Conservation (phyloP, 2,329 filamentous ascomycete genomes). For the Lasiodiplodia theobromae region DNA sequence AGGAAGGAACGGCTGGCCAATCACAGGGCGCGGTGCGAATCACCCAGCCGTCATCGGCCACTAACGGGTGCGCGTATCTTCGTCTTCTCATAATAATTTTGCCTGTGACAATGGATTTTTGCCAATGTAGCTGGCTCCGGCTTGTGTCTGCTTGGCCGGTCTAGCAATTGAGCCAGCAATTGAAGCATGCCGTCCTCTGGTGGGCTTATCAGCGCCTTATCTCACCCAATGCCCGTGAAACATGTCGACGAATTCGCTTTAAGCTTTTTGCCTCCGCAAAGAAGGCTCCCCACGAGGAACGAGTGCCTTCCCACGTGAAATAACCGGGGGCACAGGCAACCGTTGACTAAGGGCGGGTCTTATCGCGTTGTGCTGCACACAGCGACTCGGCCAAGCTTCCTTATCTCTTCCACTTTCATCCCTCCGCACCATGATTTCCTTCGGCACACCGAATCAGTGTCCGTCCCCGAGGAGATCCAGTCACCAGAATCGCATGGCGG, state of each 20-base stretch:
- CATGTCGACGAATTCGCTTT: background rate
- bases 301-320: background rate
- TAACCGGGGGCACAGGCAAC: background rate
- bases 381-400: background rate
- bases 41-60: conserved; percentile 3
- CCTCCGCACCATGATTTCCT: background rate
- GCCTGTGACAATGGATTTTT: background rate
- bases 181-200: background rate
- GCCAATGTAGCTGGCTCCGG: background rate
- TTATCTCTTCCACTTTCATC: conserved; percentile 11
- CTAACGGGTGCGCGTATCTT: conserved; percentile 3
- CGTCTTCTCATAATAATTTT: background rate
- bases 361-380: background rate
- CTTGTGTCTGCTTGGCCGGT: background rate
- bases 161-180: background rate
- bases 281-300: background rate
- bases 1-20: conserved; percentile 1
- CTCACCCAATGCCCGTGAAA: background rate
- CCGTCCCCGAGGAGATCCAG: conserved; percentile 9
- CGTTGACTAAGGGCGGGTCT: conserved; percentile 21
- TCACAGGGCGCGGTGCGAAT: background rate
- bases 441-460: conserved; percentile 12
- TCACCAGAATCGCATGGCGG: background rate
- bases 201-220: background rate
- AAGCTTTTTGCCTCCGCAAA: background rate